These are phyloP conservation scores for Ogataea nakhonphanomensis DNA, from an alignment of 805 yeast genomes.

Conservation along the genomic window DNA sequence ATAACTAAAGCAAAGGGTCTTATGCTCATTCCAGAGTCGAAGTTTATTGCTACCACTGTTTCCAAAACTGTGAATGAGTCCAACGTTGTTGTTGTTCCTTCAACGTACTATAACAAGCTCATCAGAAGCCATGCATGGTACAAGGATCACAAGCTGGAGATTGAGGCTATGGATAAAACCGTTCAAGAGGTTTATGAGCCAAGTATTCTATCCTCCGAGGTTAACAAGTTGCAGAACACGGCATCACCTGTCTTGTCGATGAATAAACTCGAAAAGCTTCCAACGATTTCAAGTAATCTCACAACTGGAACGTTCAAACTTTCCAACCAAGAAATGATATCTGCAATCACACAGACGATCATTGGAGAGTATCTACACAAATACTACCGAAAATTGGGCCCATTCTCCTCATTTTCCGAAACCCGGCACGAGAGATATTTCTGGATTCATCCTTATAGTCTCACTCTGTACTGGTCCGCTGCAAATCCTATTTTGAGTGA, in stretches of 20 bases:
- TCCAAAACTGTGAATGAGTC: slow-evolving; percentile 50
- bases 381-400: slow-evolving; percentile 75
- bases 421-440: slow-evolving; percentile 86
- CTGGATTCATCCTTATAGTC: slow-evolving; percentile 94
- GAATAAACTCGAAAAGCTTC: slow-evolving; percentile 16
- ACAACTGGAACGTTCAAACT: slow-evolving; percentile 60
- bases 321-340: slow-evolving; percentile 69
- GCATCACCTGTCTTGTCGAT: slow-evolving; percentile 13
- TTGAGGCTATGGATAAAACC: slow-evolving; percentile 7
- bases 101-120: slow-evolving; percentile 58
- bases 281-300: slow-evolving; percentile 22
- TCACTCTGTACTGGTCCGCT: slow-evolving; percentile 86
- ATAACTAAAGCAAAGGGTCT: slow-evolving; percentile 46
- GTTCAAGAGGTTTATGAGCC: slow-evolving; percentile 15
- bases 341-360: slow-evolving; percentile 86
- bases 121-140: slow-evolving; percentile 39
- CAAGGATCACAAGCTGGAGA: slow-evolving; percentile 19
- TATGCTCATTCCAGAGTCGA: slow-evolving; percentile 54
- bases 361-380: slow-evolving; percentile 89
- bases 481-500: slow-evolving; percentile 73
- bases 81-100: slow-evolving; percentile 62
- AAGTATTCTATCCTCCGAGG: slow-evolving; percentile 11
- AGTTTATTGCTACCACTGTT: slow-evolving; percentile 61
- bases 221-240: slow-evolving; percentile 5
- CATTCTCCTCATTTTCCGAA: slow-evolving; percentile 70